Evolutionary conservation across 768 basidiomycete genomes (phyloP), one percentile per base, ranked within the genome.

Genomic region (Lyophyllum atratum): DNA sequence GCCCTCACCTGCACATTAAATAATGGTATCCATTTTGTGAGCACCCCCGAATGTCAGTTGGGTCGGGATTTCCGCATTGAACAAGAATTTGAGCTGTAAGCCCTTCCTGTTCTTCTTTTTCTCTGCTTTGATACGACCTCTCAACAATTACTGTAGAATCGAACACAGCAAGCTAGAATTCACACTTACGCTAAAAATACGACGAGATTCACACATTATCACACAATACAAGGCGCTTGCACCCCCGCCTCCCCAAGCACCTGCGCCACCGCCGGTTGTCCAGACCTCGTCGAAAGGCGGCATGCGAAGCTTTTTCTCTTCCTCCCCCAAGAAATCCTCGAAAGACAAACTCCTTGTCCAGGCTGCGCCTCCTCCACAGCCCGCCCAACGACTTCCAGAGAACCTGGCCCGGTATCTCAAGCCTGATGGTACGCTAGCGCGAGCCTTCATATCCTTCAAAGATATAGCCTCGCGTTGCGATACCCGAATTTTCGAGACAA

Each of bases 81-180:
- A 46, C 92, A 94, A 69, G 93, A 95, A 68, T 95, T 95, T 64
- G 93, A 95, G 65, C 75, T 95, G 92, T 94, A 69, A 49, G 92
- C 79, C 6, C 24, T 49, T 21, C 43, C 24, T 29, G 5, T 24
- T 29, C n/a, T 15, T 15, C 24, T 29, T 31, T 24, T 29, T 21
- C 15, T 15, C 40, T 25, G 21, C 49, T 5, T 22, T 3, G 39
- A 19, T 40, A 1, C 15, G 44, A 26, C 15, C 8, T 46, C 40
- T 56, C 8, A 54, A 51, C 7, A 50, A 52, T 14, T 39, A 8
- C 15, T 50, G 22, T 47, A 25, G 93, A 29, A 93, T 95, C 59
- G 93, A 95, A 66, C 93, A 95, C 66, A 92, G 85, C 75, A 97
- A 97, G 70, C 85, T 98, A 53, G 94, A 97, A 68, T 97, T 98